phyloP scores from a whole-genome alignment of 2,329 filamentous ascomycete species.

The Fusarium ambrosium region DNA sequence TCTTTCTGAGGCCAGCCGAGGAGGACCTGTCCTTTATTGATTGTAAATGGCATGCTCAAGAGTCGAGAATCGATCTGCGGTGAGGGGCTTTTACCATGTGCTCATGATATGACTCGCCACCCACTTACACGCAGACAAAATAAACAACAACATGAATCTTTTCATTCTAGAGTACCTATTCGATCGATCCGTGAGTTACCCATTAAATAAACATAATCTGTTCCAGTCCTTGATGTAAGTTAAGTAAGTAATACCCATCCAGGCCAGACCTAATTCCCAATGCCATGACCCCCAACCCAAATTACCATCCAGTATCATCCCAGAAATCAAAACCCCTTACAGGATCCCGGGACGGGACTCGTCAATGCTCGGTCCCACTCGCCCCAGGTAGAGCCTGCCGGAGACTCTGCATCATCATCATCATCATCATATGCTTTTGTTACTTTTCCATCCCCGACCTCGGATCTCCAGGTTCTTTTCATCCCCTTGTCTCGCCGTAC shows the following conservation, averaged over 20 bases:
- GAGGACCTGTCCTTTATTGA: background rate
- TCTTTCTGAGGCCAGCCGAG: background rate
- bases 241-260: background rate
- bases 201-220: background rate
- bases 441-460: conserved; percentile 12
- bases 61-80: background rate
- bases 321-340: background rate
- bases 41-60: background rate
- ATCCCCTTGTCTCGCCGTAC: background rate
- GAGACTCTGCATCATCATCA: background rate
- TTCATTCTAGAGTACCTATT: background rate
- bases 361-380: background rate
- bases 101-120: background rate
- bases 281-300: background rate
- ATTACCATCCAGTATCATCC: background rate
- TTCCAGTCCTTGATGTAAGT: background rate
- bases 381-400: conserved; percentile 5
- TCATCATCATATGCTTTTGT: background rate
- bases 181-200: background rate
- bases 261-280: background rate
- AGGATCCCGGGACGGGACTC: background rate
- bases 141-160: background rate
- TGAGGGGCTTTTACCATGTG: background rate
- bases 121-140: background rate
- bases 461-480: conserved; percentile 15